A percentile compares a stretch with the other conserved stretches of the same genome.
Conservation (phyloP, 345 rosid species). For the Sonneratia alba region DNA sequence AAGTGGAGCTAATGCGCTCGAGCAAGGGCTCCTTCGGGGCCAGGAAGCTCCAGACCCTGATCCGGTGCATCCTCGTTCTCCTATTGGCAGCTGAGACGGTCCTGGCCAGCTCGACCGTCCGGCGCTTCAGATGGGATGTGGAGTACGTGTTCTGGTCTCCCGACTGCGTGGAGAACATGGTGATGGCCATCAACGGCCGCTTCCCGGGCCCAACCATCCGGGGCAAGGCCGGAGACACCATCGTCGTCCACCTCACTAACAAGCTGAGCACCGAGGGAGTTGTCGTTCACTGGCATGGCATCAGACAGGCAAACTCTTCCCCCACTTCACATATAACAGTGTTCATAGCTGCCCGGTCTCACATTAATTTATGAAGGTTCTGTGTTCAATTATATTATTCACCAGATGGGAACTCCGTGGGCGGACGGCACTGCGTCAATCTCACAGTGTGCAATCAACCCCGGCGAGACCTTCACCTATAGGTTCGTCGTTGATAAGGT, state of each 20-base stretch:
- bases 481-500: constrained; percentile 70
- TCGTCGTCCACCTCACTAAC: constrained; percentile 53
- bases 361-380: no score
- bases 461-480: constrained; percentile 72
- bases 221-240: constrained; percentile 55
- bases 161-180: constrained; percentile 54
- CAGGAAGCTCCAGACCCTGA: no score
- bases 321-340: no score
- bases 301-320: constrained; percentile 49
- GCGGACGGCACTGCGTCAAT: constrained; percentile 89
- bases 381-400: neutral
- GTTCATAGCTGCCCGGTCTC: no score
- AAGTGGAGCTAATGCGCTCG: no score
- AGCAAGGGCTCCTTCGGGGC: no score
- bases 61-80: neutral
- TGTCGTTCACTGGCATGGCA: constrained; percentile 96
- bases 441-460: constrained; percentile 72
- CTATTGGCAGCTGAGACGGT: neutral
- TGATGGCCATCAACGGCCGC: constrained; percentile 79
- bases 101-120: constrained; percentile 12
- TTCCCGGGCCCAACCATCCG: constrained; percentile 83
- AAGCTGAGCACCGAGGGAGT: constrained; percentile 72
- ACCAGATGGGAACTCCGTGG: constrained; percentile 81
- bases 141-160: constrained; percentile 55
- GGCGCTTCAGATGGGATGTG: constrained; percentile 56